Evolutionary conservation across 1,284 basidiomycete genomes (phyloP), one percentile per base, ranked within the genome.

Genomic region (Malassezia cuniculi): DNA sequence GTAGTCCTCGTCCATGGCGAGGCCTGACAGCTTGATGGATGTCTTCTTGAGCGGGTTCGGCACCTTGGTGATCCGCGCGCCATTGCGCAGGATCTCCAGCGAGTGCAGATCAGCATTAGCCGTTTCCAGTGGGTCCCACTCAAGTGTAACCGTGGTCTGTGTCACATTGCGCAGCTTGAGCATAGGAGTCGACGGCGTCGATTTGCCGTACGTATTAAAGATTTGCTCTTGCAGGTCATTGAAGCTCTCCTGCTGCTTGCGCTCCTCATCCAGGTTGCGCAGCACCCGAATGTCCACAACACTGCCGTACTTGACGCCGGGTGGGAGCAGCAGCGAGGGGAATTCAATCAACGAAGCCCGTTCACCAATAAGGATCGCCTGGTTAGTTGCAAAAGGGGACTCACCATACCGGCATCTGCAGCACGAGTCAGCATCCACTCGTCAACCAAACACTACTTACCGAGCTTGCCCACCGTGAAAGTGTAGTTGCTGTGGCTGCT

Each of bases 281-380:
- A 49, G 42, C 1, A 66, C 63, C 11, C 53, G 48, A 19, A 66
- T 61, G 37, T 64, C 55, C 39, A 66, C 63, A 8, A 66, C 61
- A 8, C 57, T 61, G 14, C 63, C 63, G 4, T 52, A 50, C 12
- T 49, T 50, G 20, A 62, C 57, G 21, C 64, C 63, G 1, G 40
- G 47, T 5, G 63, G 63, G 5, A 66, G 50, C 8, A 66, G 52
- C 3, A 66, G 48, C 17, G 59, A 57, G n/a, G 63, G 63, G 16
- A 66, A 66, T 41, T 66, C 63, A 39, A 66, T 66, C n/a, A 65
- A 48, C 4, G 60, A 63, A 1, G 63, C 63, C 28, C 59, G 55
- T 18, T 63, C 56, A 19, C 63, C 63, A 19, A 66, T 63, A 42
- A 66, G 54, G 43, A 66, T 66, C 27, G 63, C 63, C 60, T 62